Conservation (phyloP, 345 rosid genomes). For the Erucastrum elatum region DNA sequence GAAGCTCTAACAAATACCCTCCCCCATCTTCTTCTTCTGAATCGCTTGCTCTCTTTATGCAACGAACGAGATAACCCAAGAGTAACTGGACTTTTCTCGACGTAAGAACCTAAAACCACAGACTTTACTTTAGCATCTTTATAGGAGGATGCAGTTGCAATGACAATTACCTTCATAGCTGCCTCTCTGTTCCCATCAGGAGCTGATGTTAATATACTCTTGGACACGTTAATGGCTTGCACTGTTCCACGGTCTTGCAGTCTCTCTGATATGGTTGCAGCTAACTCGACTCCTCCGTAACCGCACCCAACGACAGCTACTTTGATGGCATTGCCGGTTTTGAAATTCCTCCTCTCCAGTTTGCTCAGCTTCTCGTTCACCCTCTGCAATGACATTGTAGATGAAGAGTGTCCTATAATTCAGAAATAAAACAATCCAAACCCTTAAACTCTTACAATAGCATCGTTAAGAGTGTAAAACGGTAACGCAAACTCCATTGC, state of each 20-base stretch:
- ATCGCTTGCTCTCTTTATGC: conserved; percentile 39
- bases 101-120: conserved; percentile 62
- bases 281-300: conserved; percentile 91
- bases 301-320: conserved; percentile 95
- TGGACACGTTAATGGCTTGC: conserved; percentile 73
- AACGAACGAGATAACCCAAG: conserved; percentile 75
- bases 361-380: conserved; percentile 58
- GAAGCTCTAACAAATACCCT: conserved; percentile 70
- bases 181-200: conserved; percentile 90
- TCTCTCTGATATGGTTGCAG: conserved; percentile 93
- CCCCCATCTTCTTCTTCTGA: conserved; percentile 43
- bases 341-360: conserved; percentile 72
- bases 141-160: not conserved
- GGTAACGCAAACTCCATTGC: conserved; percentile 88
- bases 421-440: not conserved
- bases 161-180: conserved; percentile 64
- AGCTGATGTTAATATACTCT: conserved; percentile 72
- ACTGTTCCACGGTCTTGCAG: conserved; percentile 76
- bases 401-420: not conserved
- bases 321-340: conserved; percentile 50
- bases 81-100: conserved; percentile 73
- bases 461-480: conserved; percentile 83
- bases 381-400: conserved; percentile 54
- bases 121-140: not conserved
- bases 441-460: conserved; percentile 56